Conservation (phyloP, 148 eudicot species). For the Selenicereus undatus region DNA sequence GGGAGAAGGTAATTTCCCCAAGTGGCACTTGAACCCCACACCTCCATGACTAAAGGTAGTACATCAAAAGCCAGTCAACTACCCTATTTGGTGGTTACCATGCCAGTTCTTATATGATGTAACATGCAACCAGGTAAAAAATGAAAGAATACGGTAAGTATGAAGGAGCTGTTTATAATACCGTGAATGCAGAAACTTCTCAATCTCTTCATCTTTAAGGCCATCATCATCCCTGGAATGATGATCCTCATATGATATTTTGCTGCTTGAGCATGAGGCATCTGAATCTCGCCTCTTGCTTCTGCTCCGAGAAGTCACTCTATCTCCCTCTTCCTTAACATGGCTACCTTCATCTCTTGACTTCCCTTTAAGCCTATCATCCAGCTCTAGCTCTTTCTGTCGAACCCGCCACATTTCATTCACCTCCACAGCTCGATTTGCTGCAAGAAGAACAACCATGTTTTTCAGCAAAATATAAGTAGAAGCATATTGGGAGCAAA, state of each 20-base stretch:
- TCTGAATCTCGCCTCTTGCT: constrained; percentile 34
- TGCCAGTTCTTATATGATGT: not conserved
- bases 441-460: constrained; percentile 33
- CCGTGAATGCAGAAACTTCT: constrained; percentile 81
- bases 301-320: constrained; percentile 31
- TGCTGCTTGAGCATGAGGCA: constrained; percentile 47
- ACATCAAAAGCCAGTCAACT: not conserved
- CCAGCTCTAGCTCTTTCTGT: constrained; percentile 78
- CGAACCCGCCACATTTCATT: constrained; percentile 93
- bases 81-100: not conserved
- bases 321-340: constrained; percentile 27
- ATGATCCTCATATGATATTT: constrained; percentile 33
- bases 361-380: constrained; percentile 45
- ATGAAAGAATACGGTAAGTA: not conserved
- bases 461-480: not conserved
- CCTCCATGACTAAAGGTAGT: not conserved
- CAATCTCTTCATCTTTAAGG: constrained; percentile 73
- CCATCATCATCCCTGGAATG: constrained; percentile 45
- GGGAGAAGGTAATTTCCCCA: not conserved
- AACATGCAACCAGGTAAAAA: not conserved
- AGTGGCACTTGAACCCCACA: not conserved
- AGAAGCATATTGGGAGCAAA: not conserved
- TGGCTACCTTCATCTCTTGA: constrained; percentile 30
- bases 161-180: constrained; percentile 12
- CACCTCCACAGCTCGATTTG: constrained; percentile 83